A percentile compares a stretch with the other conserved stretches of the same genome.
Evolutionary conservation across 2,329 filamentous ascomycete genomes (phyloP).

Genomic region (Aspergillus tamarii): DNA sequence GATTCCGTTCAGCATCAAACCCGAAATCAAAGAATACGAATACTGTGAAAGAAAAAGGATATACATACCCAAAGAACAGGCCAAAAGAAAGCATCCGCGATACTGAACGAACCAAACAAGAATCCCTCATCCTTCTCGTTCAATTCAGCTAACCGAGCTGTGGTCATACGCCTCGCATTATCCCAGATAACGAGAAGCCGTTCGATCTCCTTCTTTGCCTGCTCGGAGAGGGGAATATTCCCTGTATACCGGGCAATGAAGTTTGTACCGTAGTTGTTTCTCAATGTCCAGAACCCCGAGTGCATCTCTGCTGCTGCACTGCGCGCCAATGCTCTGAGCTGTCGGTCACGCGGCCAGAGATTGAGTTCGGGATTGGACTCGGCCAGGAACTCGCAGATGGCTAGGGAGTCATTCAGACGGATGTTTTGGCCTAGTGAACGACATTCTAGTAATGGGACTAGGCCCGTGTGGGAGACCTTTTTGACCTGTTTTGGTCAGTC

Average conservation of each 20-base stretch:
- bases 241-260: slow-evolving; percentile 36
- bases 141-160: slow-evolving; percentile 25
- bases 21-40: too few species aligned
- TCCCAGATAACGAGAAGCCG: slow-evolving; percentile 34
- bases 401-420: slow-evolving; percentile 34
- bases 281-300: slow-evolving; percentile 33
- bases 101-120: slow-evolving; percentile 41
- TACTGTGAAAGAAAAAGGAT: not conserved
- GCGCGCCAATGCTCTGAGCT: slow-evolving; percentile 37
- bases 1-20: not conserved
- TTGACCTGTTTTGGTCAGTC: slow-evolving; percentile 20
- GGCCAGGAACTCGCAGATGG: slow-evolving; percentile 40
- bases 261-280: slow-evolving; percentile 32
- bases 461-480: slow-evolving; percentile 30
- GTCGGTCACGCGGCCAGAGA: slow-evolving; percentile 37
- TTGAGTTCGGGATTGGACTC: slow-evolving; percentile 32
- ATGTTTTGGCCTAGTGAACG: slow-evolving; percentile 26
- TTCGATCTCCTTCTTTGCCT: slow-evolving; percentile 29
- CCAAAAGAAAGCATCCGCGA: slow-evolving; percentile 45
- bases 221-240: slow-evolving; percentile 31
- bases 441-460: slow-evolving; percentile 34
- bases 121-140: slow-evolving; percentile 37
- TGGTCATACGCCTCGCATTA: slow-evolving; percentile 27
- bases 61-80: slow-evolving; percentile 40
- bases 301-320: slow-evolving; percentile 40